Percentiles rank a stretch among this genome's conserved stretches.
Conservation (phyloP, 768 basidiomycete genomes). For the Lentinus tigrinus region DNA sequence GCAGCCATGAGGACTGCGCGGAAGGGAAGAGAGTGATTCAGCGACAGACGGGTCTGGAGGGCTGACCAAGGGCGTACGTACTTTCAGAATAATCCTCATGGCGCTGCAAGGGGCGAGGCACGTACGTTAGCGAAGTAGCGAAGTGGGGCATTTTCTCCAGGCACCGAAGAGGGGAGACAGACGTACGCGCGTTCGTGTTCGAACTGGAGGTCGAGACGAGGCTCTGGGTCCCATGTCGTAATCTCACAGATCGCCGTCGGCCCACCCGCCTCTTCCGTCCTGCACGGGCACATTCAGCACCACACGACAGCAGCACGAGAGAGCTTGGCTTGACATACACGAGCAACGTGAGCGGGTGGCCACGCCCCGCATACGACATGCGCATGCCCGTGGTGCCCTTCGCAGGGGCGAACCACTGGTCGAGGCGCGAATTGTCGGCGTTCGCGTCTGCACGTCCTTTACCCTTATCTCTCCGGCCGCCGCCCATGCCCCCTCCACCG, state of each 20-base stretch:
- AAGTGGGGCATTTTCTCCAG: not conserved
- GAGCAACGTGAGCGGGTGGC: conserved; percentile 73
- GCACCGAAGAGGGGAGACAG: not conserved
- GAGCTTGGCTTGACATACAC: conserved; percentile 59
- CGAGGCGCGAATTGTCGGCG: conserved; percentile 39
- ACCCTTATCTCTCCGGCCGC: conserved; percentile 21
- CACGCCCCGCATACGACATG: conserved; percentile 76
- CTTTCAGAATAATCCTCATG: conserved; percentile 85
- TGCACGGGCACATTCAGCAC: conserved; percentile 27
- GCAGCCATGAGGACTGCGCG: conserved; percentile 81
- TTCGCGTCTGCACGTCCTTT: conserved; percentile 33
- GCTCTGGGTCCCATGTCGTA: conserved; percentile 81
- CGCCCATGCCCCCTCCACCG: conserved; percentile 37
- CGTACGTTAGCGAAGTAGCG: not conserved
- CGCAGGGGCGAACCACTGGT: conserved; percentile 57
- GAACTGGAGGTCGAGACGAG: conserved; percentile 77
- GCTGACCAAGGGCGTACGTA: conserved; percentile 26
- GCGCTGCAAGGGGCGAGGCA: conserved; percentile 24
- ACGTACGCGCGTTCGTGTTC: conserved; percentile 61
- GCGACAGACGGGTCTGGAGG: no score
- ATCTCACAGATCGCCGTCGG: conserved; percentile 89
- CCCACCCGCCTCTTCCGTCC: conserved; percentile 75
- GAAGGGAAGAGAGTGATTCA: not conserved
- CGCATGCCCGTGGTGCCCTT: conserved; percentile 78
- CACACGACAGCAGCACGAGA: not conserved